A percentile compares a stretch with the other conserved stretches of the same genome.
These are phyloP conservation scores for Pleurotus ostreatus DNA, from an alignment of 768 basidiomycete species.

Conservation along the genomic window DNA sequence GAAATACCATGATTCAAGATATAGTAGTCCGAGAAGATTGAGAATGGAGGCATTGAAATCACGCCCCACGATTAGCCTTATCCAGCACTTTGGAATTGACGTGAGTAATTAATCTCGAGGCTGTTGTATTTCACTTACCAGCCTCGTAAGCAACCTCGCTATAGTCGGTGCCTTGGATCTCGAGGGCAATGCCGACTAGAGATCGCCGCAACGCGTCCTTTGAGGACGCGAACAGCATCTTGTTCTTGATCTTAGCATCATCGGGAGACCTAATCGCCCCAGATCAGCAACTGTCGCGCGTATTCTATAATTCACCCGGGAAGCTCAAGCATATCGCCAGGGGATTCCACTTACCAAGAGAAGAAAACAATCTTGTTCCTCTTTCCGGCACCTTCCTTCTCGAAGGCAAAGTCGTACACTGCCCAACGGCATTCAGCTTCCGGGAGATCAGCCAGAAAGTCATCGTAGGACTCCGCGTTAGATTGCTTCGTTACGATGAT, in stretches of 20 bases:
- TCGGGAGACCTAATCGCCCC: slow-evolving; percentile 74
- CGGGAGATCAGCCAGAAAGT: slow-evolving; percentile 72
- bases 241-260: slow-evolving; percentile 76
- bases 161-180: slow-evolving; percentile 83
- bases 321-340: not conserved
- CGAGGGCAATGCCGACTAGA: slow-evolving; percentile 72
- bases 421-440: slow-evolving; percentile 78
- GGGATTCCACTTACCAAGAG: slow-evolving; percentile 49
- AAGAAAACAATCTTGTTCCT: slow-evolving; percentile 85
- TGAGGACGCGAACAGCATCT: slow-evolving; percentile 93
- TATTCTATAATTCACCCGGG: not conserved
- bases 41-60: slow-evolving; percentile 9
- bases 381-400: slow-evolving; percentile 67
- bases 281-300: slow-evolving; percentile 12
- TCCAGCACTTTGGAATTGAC: slow-evolving; percentile 23
- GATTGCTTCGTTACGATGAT: slow-evolving; percentile 76
- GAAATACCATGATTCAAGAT: too few species aligned
- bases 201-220: slow-evolving; percentile 71
- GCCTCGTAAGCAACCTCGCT: slow-evolving; percentile 68
- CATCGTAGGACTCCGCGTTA: slow-evolving; percentile 48
- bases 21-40: slow-evolving; percentile 2
- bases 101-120: not conserved
- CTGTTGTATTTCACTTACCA: slow-evolving; percentile 41
- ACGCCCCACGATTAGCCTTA: slow-evolving; percentile 25
- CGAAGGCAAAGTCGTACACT: slow-evolving; percentile 89